These are phyloP conservation scores for Sanghuangporus sanghuang DNA, from an alignment of 1,284 basidiomycete species.

Conservation along the genomic window DNA sequence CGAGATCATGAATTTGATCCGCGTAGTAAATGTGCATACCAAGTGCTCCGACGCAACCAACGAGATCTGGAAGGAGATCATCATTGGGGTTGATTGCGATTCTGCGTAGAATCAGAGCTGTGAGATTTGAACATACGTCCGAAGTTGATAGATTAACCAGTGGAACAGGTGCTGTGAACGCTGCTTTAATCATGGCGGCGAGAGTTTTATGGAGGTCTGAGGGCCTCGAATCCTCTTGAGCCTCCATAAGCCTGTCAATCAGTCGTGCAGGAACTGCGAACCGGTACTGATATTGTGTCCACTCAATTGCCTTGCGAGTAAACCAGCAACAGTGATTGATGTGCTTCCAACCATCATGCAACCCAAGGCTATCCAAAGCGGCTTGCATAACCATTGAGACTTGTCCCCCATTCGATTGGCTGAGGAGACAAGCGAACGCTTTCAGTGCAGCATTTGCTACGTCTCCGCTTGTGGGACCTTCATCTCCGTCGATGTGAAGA, in stretches of 20 bases:
- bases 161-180: slow-evolving; percentile 78
- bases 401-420: slow-evolving; percentile 76
- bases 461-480: slow-evolving; percentile 72
- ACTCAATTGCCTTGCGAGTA: slow-evolving; percentile 69
- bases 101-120: slow-evolving; percentile 71
- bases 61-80: slow-evolving; percentile 61
- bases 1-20: slow-evolving; percentile 93
- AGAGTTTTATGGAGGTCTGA: slow-evolving; percentile 62
- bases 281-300: slow-evolving; percentile 90
- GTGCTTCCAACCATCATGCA: slow-evolving; percentile 65
- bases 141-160: slow-evolving; percentile 90
- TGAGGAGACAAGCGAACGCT: slow-evolving; percentile 69
- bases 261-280: slow-evolving; percentile 84
- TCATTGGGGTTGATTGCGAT: slow-evolving; percentile 65
- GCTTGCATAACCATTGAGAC: slow-evolving; percentile 70
- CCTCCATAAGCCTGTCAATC: slow-evolving; percentile 74
- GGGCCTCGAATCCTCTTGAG: slow-evolving; percentile 52
- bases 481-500: slow-evolving; percentile 82
- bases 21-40: slow-evolving; percentile 92
- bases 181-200: slow-evolving; percentile 79
- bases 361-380: slow-evolving; percentile 61
- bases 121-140: slow-evolving; percentile 78
- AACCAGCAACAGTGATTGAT: slow-evolving; percentile 81
- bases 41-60: slow-evolving; percentile 80
- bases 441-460: slow-evolving; percentile 73